Percentiles rank a stretch among this genome's conserved stretches.
phyloP scores from a whole-genome alignment of 2,329 filamentous ascomycete genomes.

The Aspergillus oerlinghausenensis region DNA sequence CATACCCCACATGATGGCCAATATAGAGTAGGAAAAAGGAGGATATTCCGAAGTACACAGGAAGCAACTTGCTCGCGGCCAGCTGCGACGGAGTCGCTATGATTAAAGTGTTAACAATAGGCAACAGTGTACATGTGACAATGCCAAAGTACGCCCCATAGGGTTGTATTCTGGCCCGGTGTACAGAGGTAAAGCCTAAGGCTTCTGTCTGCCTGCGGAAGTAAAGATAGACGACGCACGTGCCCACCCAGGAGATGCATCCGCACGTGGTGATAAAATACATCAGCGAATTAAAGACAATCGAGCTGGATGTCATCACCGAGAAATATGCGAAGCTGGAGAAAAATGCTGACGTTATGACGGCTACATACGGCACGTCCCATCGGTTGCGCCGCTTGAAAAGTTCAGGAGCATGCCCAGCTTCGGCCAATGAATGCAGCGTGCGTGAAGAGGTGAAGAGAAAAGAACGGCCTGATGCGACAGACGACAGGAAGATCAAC shows the following conservation, averaged over 20 bases:
- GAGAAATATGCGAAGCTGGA: conserved; percentile 64
- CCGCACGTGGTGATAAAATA: conserved; percentile 65
- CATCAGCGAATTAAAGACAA: conserved; percentile 66
- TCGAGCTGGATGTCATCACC: conserved; percentile 52
- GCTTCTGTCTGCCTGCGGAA: conserved; percentile 47
- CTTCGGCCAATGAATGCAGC: conserved; percentile 59
- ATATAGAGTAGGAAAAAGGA: conserved; percentile 54
- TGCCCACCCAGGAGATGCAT: conserved; percentile 64
- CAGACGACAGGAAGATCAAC: conserved; percentile 69
- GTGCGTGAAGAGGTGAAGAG: conserved; percentile 67
- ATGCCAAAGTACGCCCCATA: conserved; percentile 62
- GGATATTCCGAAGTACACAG: conserved; percentile 59
- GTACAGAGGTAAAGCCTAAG: conserved; percentile 45
- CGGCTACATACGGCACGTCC: conserved; percentile 60
- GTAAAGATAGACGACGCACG: conserved; percentile 53
- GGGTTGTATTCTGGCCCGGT: conserved; percentile 53
- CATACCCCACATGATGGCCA: conserved; percentile 36
- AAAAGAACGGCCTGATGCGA: conserved; percentile 73
- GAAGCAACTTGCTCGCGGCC: conserved; percentile 57
- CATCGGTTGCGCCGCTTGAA: conserved; percentile 55
- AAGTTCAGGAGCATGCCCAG: conserved; percentile 57
- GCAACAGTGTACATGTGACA: conserved; percentile 51
- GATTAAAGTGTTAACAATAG: conserved; percentile 67
- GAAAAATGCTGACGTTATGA: conserved; percentile 52
- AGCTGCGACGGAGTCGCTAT: conserved; percentile 62